Evolutionary conservation across 768 basidiomycete species (phyloP), one percentile per base, ranked within the genome.

Genomic region (Stropharia rugosoannulata): DNA sequence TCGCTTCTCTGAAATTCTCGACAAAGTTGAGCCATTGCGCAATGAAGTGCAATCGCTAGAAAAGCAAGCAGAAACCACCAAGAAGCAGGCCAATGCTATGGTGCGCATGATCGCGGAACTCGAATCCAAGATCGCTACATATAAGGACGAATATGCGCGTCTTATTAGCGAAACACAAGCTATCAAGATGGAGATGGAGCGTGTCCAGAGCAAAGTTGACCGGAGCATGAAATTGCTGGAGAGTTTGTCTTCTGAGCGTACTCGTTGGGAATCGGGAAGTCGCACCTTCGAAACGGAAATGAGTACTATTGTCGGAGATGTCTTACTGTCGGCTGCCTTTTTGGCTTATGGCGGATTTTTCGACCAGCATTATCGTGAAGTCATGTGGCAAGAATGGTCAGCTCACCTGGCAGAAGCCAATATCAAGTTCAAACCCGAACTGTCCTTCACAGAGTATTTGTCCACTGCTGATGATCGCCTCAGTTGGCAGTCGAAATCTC

Each of bases 301-400:
- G 96, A 90, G 93, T 68, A 99, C 97, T 41, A 95, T 98, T 59
- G 93, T 95, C 36, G 97, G 97, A 22, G 96, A 99, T 68, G 95
- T 98, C 43, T 74, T 99, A 29, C 80, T 98, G 36, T 97, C 96
- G 40, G 90, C 96, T 1, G 97, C 93, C 0, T 98, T 98, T 84
- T 73, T 98, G 56, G 95, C 97, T 1, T 99, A 99, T 64, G 88
- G 90, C 18, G 97, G 97, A 50, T 98, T 94, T 84, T 99, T 98
- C 69, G 97, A 99, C 69, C 97, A 99, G 70, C 89, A 93, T 66
- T 96, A 98, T 74, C 92, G 97, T 57, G 95, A 98, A 70, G 82
- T 86, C 56, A 95, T 97, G 92, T 95, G 93, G 93, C 88, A 94
- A 62, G 88, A 93, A 62, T 99, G 96, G 97, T 84, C 87, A 16